Evolutionary conservation across 2,329 filamentous ascomycete genomes (phyloP), one percentile per base, ranked within the genome.

Genomic region (Sphaerulina musiva): DNA sequence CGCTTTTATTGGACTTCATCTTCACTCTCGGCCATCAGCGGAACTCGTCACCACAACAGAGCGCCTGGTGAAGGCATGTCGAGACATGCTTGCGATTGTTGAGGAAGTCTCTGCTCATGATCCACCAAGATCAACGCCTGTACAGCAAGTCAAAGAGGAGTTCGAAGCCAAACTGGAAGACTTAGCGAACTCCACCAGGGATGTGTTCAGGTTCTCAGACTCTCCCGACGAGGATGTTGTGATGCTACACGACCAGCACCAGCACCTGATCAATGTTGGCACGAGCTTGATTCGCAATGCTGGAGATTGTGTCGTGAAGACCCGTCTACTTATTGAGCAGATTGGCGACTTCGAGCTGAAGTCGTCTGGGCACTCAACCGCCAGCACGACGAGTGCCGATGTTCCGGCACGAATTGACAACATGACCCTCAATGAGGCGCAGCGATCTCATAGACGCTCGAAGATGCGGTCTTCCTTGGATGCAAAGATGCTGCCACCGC

Each of bases 1-100:
- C 48, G 95, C 89, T 4, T 95, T 97, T 69, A 92, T 97, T 68
- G 93, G 93, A 12, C 79, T 96, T 53, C 89, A 96, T 70, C 78
- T 96, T 56, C 90, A 96, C 69, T 93, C 91, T n/a, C 86, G 93
- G 58, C 93, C 90, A 6, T 86, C 89, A 7, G 82, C 86, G 1
- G 90, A 95, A 68, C 78, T 97, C 46, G 83, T 90, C 32, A 74
- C 84, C 9, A 90, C 88, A 12, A 92, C 95, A 46, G 85, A 88
- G 67, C 85, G 92, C 68, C 89, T 91, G 7, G 87, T 91, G 8
- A 79, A 83, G 6, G 90, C 91, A 2, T 95, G 91, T 59, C 85
- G 85, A 45, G 82, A 86, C 61, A 78, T 97, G 46, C 77, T 96
- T 48, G 79, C 82, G 12, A 83, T 96, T 9, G 81, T 96, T 9